Base-by-base conservation (phyloP, 169 alveolate species). In the Neospora caninum region DNA sequence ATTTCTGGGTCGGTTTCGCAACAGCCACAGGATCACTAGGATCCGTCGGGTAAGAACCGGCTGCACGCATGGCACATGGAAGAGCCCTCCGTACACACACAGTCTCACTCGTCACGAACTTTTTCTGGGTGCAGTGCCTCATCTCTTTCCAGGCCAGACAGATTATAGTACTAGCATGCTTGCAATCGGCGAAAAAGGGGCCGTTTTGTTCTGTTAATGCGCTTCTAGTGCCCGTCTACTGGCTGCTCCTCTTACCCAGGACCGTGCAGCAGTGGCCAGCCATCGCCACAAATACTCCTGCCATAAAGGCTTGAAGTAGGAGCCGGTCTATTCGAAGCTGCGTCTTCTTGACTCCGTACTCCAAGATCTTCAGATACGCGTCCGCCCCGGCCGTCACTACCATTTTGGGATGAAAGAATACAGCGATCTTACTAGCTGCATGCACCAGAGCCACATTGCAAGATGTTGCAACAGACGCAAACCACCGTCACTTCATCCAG, bases 251-350 rank as follows among this genome's bases (percentile, higher is more conserved):
- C 92, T 58, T 38, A 88, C 92, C 92, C 41, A 88, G 39, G 43
- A 69, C 70, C 25, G 92, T 88, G 84, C 92, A 88, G 88, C 86
- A 64, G 93, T 88, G 93, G 18, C 93, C 93, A 31, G 88, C 93
- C 73, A 88, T 34, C n/a, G 83, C 93, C 2, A 88, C 88, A 34
- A 64, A 88, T 34, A 88, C 70, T 29, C 93, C 93, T 1, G 93
- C 93, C 93, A 88, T 88, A 86, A 88, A 88, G 34, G 78, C 86
- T 70, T 88, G 93, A 22, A 88, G 93, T 27, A 88, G 41, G 36
- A 88, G 93, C 69, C 88, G 87, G 45, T 88, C 93, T 4, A 43
- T 42, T 20, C 93, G 86, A 27, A 88, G 93, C 49, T 73, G 93
- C 29, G 70, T 88, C 80, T 88, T 88, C 34, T 69, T 64, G 36